Base-by-base conservation (phyloP, 345 rosid genomes). In the Noccaea caerulescens region DNA sequence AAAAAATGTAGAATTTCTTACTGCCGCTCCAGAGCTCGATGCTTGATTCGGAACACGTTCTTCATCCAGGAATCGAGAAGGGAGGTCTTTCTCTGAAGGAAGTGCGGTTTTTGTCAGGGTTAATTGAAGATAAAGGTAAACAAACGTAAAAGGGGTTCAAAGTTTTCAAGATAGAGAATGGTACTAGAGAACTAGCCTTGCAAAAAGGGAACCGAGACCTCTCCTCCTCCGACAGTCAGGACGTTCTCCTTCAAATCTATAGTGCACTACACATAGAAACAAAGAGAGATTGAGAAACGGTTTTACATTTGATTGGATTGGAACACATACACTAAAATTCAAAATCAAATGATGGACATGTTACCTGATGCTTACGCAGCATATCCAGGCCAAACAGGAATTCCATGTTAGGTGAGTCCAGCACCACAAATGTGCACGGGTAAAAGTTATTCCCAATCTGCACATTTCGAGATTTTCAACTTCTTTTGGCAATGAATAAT, bases 351-450 rank as follows among this genome's bases (percentile, higher is more conserved):
- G 63, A 50, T 34, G 39, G 63, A 58, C 61, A 75, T 47, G 60
- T 12, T 81, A 94, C 99, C 93, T 94, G 99, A 83, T 94, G 99
- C 89, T 94, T 94, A 58, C 98, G 93, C 14, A 94, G 98, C 99
- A 94, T 94, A 85, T 94, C 99, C 66, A 94, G 88, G 67, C 99
- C 99, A 64, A 94, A 94, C 2, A 94, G 87, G 75, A 94, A 94
- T 73, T 94, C 99, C 98, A 91, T 91, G 71, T 91, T 91, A 43
- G 97, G 92, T 8, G 99, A 75, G 77, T 94, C 99, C 88, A 94
- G 72, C 33, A 94, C 99, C 84, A 85, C 68, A 46, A 94, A 94
- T 70, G 98, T 84, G 80, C 99, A 94, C 8, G 96, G 97, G 72
- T 91, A 94, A 71, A 94, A 91, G 70, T 83, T 84, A 79, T 63